These are phyloP conservation scores for Besnoitia besnoiti DNA, from an alignment of 169 alveolate species.

Conservation along the genomic window DNA sequence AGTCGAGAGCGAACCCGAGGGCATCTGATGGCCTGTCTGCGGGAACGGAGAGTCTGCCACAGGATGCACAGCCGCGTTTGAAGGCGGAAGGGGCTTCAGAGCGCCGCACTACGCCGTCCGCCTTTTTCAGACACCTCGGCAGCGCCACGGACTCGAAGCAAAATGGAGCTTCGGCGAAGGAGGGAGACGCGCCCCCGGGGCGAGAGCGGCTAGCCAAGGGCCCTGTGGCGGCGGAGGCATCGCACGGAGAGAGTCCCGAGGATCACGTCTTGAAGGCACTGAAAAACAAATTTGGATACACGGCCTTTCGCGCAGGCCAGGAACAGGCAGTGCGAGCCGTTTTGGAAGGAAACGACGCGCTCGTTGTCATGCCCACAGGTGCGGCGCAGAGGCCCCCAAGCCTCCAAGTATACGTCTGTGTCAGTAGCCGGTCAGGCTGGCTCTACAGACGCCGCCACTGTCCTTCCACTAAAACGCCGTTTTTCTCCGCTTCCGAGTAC, in stretches of 20 bases:
- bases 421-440: too few species aligned
- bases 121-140: background rate
- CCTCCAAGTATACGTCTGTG: background rate
- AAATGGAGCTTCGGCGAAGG: background rate
- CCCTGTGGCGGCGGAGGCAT: background rate
- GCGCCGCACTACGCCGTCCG: background rate
- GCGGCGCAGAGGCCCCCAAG: background rate
- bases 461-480: background rate
- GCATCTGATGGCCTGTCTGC: too few species aligned
- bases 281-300: conserved; percentile 39
- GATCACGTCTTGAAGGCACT: conserved; percentile 2
- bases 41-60: too few species aligned
- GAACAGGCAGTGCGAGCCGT: conserved; percentile 52
- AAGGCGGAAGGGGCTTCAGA: background rate
- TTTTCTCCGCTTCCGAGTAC: background rate
- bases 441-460: too few species aligned
- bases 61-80: too few species aligned
- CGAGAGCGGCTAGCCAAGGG: background rate
- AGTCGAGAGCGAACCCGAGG: too few species aligned
- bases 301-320: conserved; percentile 48
- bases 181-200: background rate
- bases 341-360: conserved; percentile 78
- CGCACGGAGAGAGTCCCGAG: background rate
- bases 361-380: conserved; percentile 88
- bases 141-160: background rate